Base-by-base conservation (phyloP, 495 filamentous ascomycete genomes). In the Acidiella bohemica region DNA sequence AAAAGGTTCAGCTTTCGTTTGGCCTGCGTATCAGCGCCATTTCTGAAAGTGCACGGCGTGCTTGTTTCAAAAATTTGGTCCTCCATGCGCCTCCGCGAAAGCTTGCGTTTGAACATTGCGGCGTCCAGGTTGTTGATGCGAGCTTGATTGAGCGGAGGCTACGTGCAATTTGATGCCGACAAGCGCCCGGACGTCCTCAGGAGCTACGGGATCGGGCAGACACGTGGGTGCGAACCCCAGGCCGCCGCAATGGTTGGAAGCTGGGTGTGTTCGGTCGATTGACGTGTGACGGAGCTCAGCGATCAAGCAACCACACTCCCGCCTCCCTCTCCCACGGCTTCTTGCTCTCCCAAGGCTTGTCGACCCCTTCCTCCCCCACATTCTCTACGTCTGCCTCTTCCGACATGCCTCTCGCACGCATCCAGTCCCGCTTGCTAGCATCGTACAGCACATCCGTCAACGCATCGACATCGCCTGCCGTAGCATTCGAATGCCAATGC, bases 361-460 rank as follows among this genome's bases (percentile, higher is more conserved):
- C n/a, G n/a, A n/a, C n/a, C n/a, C n/a, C n/a, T n/a, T n/a, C n/a
- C n/a, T n/a, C n/a, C n/a, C 20, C 46, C 32, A 32, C 48, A 9
- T 2, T 20, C 41, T 44, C 35, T 11, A 23, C 33, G 6, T 27
- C 14, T 19, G 17, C 30, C 14, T 17, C 33, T 6, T 28, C 34
- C 38, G 10, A 4, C 38, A 30, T 16, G 10, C 32, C 52, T 11
- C 14, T 32, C 33, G 42, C 19, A 4, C 18, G 36, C 31, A 41
- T 36, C 44, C 50, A 55, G 44, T 55, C 49, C 53, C 49, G 40
- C 36, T 49, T 32, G 37, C 42, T 30, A 5, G 21, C 29, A 36
- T 48, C 40, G 36, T 41, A 4, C 46, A 58, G 24, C 26, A 21
- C 36, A 37, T 39, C 43, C 26, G 33, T 33, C 27, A 57, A 23